These are phyloP conservation scores for Aspergillus indologenus DNA, from an alignment of 495 filamentous ascomycete genomes.

Conservation along the genomic window DNA sequence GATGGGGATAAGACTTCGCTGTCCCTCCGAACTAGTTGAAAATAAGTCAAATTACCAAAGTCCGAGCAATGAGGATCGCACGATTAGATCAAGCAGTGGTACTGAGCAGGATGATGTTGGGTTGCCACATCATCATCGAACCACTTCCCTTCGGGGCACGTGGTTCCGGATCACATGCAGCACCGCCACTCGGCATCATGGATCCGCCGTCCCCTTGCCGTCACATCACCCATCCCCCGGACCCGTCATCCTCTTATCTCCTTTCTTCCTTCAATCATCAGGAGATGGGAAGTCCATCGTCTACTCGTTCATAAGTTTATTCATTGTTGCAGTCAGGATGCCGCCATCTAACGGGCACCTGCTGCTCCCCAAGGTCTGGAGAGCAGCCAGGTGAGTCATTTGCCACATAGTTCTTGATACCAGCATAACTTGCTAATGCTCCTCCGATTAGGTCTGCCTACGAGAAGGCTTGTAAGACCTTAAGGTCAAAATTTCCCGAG, in stretches of 20 bases:
- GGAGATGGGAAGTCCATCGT: conserved; percentile 17
- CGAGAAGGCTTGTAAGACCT: conserved; percentile 57
- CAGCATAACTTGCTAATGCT: conserved; percentile 22
- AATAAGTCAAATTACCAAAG: background rate
- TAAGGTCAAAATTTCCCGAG: conserved; percentile 60
- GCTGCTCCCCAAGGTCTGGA: conserved; percentile 67
- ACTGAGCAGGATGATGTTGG: background rate
- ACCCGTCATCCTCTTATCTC: conserved; percentile 1
- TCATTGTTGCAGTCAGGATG: conserved; percentile 48
- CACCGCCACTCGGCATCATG: conserved; percentile 40
- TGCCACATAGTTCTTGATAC: conserved; percentile 10
- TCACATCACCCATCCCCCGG: conserved; percentile 6
- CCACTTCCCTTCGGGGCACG: conserved; percentile 7
- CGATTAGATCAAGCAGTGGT: background rate
- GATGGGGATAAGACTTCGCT: too few species aligned
- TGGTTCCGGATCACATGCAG: conserved; percentile 27
- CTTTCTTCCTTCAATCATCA: conserved; percentile 25
- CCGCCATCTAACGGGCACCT: conserved; percentile 64
- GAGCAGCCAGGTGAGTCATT: conserved; percentile 55
- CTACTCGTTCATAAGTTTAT: conserved; percentile 10
- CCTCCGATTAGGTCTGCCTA: conserved; percentile 54
- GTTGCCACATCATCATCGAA: conserved; percentile 4
- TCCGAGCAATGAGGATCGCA: background rate
- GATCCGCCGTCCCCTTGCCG: conserved; percentile 28
- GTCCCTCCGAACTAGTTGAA: background rate